These are phyloP conservation scores for Cercospora zeae-maydis DNA, from an alignment of 2,329 filamentous ascomycete genomes.

Conservation along the genomic window DNA sequence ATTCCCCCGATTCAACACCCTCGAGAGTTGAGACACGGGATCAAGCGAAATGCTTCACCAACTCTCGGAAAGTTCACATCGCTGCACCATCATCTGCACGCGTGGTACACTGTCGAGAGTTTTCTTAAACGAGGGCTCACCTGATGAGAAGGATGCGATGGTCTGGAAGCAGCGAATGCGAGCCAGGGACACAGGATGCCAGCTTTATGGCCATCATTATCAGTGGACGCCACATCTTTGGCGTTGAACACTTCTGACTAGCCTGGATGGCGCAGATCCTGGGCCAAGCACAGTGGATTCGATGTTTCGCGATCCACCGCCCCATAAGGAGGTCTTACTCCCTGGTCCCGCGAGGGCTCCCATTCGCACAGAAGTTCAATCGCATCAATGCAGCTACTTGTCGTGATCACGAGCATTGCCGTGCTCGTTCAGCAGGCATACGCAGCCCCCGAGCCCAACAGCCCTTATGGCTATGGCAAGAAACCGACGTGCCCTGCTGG, in stretches of 20 bases:
- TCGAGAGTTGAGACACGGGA: not conserved
- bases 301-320: not conserved
- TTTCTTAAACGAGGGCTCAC: not conserved
- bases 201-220: not conserved
- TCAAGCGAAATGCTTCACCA: not conserved
- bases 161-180: not conserved
- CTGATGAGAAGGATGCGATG: not conserved
- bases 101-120: not conserved
- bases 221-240: not conserved
- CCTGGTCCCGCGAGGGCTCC: not conserved
- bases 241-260: not conserved
- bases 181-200: not conserved
- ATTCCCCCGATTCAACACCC: too few species aligned
- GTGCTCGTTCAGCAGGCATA: not conserved
- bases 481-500: slow-evolving; percentile 1
- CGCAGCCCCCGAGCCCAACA: not conserved
- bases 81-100: too few species aligned
- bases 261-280: not conserved
- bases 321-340: not conserved
- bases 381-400: not conserved
- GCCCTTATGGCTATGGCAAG: not conserved
- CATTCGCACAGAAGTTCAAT: not conserved
- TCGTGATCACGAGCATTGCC: not conserved
- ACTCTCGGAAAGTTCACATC: not conserved
- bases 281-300: not conserved